A percentile compares a stretch with the other conserved stretches of the same genome.
Conservation (phyloP, 805 yeast species). For the Candida multigemmis region DNA sequence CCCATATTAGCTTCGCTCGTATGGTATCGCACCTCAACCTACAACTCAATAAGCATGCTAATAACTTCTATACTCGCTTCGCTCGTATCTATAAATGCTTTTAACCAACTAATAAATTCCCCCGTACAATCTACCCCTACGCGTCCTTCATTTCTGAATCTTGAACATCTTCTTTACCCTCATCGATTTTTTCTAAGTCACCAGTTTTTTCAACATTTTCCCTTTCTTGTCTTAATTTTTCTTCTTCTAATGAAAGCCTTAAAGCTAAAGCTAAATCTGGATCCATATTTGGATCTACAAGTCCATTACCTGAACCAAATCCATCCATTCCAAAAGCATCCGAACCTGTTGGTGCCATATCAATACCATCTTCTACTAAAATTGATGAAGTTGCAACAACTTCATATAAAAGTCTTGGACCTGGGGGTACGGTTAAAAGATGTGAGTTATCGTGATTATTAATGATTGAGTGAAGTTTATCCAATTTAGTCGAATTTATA, state of each 20-base stretch:
- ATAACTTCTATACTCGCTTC: no score
- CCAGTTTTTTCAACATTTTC: constrained; percentile 32
- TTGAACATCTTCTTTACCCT: constrained; percentile 10
- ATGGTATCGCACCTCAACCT: no score
- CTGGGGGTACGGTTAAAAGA: constrained; percentile 80
- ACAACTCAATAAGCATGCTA: no score
- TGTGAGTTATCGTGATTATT: constrained; percentile 75
- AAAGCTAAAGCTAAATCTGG: constrained; percentile 96
- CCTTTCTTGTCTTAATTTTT: constrained; percentile 83
- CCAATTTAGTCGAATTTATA: constrained; percentile 67
- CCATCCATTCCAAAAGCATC: constrained; percentile 36
- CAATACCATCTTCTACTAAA: constrained; percentile 55
- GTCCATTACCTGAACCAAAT: constrained; percentile 33
- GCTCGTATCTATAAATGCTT: no score
- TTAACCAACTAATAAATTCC: no score
- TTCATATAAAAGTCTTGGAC: constrained; percentile 77
- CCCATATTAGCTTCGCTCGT: no score
- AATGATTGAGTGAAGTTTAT: constrained; percentile 65
- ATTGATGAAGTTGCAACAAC: constrained; percentile 71
- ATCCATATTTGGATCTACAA: constrained; percentile 78
- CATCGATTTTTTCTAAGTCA: constrained; percentile 23
- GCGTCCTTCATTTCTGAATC: constrained; percentile 6
- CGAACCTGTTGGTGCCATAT: constrained; percentile 36
- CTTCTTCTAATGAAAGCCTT: constrained; percentile 91
- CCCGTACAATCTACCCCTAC: no score